These are phyloP conservation scores for Apiospora saccharicola DNA, from an alignment of 2,329 filamentous ascomycete species.

Conservation along the genomic window DNA sequence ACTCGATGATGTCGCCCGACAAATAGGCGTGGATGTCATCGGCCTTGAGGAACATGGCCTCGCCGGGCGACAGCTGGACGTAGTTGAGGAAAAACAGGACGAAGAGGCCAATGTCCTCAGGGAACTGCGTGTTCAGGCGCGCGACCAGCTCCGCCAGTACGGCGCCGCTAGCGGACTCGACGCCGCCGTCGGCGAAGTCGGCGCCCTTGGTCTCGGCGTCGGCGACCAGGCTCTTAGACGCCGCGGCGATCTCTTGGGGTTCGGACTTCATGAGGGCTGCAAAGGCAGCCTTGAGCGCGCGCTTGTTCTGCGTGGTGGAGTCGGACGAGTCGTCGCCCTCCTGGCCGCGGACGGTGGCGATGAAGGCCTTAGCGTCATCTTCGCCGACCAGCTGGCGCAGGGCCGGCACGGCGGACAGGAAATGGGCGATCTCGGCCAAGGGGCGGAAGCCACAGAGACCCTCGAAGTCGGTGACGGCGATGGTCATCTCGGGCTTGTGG, in stretches of 20 bases:
- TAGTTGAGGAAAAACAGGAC: constrained; percentile 98
- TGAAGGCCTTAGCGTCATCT: constrained; percentile 64
- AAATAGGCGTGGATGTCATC: constrained; percentile 98
- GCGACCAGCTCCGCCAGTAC: constrained; percentile 79
- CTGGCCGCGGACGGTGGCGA: constrained; percentile 60
- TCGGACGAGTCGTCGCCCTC: constrained; percentile 48
- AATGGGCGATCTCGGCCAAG: constrained; percentile 84
- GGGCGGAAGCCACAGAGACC: constrained; percentile 96
- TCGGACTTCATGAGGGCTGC: constrained; percentile 81
- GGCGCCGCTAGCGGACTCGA: constrained; percentile 70
- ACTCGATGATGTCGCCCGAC: constrained; percentile 94
- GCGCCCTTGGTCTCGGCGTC: constrained; percentile 73
- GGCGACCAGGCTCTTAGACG: constrained; percentile 73
- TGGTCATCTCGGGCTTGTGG: constrained; percentile 99
- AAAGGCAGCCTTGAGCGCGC: constrained; percentile 78
- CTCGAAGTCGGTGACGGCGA: constrained; percentile 95
- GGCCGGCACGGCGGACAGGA: constrained; percentile 66
- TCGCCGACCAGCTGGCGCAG: constrained; percentile 73
- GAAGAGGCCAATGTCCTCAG: constrained; percentile 89
- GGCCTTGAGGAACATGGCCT: constrained; percentile 94
- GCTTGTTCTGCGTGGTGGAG: constrained; percentile 70
- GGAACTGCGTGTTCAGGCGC: constrained; percentile 84
- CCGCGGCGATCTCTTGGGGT: constrained; percentile 68
- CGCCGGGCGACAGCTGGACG: constrained; percentile 84
- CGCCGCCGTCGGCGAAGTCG: constrained; percentile 78